These are phyloP conservation scores for Xylaria sp. DNA, from an alignment of 495 filamentous ascomycete genomes.

Conservation along the genomic window DNA sequence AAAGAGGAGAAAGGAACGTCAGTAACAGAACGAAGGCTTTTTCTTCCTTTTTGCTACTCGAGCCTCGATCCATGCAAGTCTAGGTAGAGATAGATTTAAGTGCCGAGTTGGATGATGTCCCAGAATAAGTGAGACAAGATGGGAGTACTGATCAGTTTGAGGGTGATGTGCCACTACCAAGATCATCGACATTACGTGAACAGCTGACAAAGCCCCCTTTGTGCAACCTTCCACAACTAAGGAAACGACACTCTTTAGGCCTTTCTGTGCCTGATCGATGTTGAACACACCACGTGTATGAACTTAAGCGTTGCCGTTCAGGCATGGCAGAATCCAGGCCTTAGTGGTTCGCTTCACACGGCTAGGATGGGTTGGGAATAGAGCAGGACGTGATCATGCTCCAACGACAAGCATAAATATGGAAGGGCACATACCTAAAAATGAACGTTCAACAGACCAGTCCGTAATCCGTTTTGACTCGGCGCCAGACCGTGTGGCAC, in stretches of 20 bases:
- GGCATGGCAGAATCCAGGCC: neutral
- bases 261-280: neutral
- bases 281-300: neutral
- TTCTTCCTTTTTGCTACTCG: slow-evolving; percentile 21
- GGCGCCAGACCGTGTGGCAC: slow-evolving; percentile 22
- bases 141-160: neutral
- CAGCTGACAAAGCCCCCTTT: neutral
- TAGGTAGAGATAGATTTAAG: neutral
- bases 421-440: slow-evolving; percentile 25
- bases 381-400: neutral
- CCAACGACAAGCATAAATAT: neutral
- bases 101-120: neutral
- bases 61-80: neutral
- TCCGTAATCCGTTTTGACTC: slow-evolving; percentile 24
- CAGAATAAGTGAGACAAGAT: slow-evolving; percentile 15
- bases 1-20: slow-evolving; percentile 41
- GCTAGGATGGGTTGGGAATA: neutral
- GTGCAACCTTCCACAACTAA: neutral
- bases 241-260: slow-evolving; percentile 1
- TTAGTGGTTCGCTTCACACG: neutral
- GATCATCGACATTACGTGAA: neutral
- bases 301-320: too few species aligned
- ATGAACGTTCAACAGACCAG: slow-evolving; percentile 29
- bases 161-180: neutral
- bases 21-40: slow-evolving; percentile 31